Base-by-base conservation (phyloP, 805 yeast species). In the Ogataea nonfermentans region DNA sequence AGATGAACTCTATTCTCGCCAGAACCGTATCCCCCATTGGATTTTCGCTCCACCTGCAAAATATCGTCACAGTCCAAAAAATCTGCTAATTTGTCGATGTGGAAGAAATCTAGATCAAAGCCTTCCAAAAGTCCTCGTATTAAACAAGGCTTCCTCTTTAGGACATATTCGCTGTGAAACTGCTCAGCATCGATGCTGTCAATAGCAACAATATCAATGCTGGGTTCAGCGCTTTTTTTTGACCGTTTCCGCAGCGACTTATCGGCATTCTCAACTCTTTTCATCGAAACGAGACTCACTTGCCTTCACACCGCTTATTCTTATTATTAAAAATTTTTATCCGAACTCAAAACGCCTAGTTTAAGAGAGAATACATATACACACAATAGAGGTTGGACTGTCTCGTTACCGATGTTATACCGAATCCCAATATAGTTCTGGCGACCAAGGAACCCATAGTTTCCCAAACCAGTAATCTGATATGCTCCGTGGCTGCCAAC, bases 21-120 rank as follows among this genome's bases (percentile, higher is more conserved):
- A 32, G 80, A 73, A 1, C 91, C 91, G 61, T 76, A 84, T 2
- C 90, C 90, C 33, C 79, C 79, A 29, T 67, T 59, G 10, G 59
- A 56, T 50, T 77, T 76, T 46, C 70, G 70, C 52, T 84, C 91
- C 12, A 83, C 78, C 47, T 79, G 76, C 25, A 83, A 53, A 9
- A 24, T 17, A 4, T 32, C 49, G 12, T 46, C 49, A 29, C 15
- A 47, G 2, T 41, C 29, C 20, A 80, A 59, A 3, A 67, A 63
- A 2, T 60, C 55, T 4, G 46, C 65, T 6, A 80, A 56, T 1
- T 55, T 51, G 2, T 59, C 61, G 5, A 69, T 53, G 8, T 53
- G 50, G 43, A 78, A 67, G 4, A 52, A 32, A 1, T 50, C 49
- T 4, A 66, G 26, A 15, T 68, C 60, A 24, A 73, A 42, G 2